phyloP scores from a whole-genome alignment of 2,329 filamentous ascomycete genomes.

The Penicillium griseofulvum region DNA sequence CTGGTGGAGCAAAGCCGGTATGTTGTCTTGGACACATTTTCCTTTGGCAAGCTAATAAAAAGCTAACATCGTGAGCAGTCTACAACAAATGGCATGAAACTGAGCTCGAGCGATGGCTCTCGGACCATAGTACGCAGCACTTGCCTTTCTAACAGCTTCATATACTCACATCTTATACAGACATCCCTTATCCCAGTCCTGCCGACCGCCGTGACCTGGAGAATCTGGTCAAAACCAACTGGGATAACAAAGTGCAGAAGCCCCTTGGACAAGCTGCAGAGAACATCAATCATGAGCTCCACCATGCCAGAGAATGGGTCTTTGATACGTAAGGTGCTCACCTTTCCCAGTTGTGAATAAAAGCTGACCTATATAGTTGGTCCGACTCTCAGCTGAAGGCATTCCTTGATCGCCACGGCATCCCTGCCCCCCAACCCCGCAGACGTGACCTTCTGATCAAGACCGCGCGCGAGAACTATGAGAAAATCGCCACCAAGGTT shows the following conservation, averaged over 20 bases:
- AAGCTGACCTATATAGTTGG: slow-evolving; percentile 59
- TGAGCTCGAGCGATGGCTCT: slow-evolving; percentile 94
- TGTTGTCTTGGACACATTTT: slow-evolving; percentile 33
- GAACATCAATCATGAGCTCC: slow-evolving; percentile 68
- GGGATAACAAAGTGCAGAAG: slow-evolving; percentile 72
- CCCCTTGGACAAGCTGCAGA: slow-evolving; percentile 77
- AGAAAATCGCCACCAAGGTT: slow-evolving; percentile 68
- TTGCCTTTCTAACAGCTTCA: not conserved
- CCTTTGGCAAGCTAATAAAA: not conserved
- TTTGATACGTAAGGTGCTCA: slow-evolving; percentile 65
- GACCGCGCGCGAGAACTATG: slow-evolving; percentile 77
- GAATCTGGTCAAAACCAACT: slow-evolving; percentile 82
- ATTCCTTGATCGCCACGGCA: slow-evolving; percentile 83
- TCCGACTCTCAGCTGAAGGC: slow-evolving; percentile 89
- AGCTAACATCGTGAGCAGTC: slow-evolving; percentile 50
- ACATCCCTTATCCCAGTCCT: slow-evolving; percentile 84
- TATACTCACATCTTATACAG: slow-evolving; percentile 21
- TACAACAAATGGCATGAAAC: slow-evolving; percentile 99
- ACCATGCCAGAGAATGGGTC: slow-evolving; percentile 81
- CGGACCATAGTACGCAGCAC: slow-evolving; percentile 63
- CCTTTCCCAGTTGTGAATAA: not conserved
- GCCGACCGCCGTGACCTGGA: slow-evolving; percentile 95
- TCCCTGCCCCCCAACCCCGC: slow-evolving; percentile 84
- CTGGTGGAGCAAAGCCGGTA: slow-evolving; percentile 87
- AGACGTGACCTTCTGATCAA: slow-evolving; percentile 78